Evolutionary conservation across 2,329 filamentous ascomycete species (phyloP).

Genomic region (Drechslerella coelobrocha): DNA sequence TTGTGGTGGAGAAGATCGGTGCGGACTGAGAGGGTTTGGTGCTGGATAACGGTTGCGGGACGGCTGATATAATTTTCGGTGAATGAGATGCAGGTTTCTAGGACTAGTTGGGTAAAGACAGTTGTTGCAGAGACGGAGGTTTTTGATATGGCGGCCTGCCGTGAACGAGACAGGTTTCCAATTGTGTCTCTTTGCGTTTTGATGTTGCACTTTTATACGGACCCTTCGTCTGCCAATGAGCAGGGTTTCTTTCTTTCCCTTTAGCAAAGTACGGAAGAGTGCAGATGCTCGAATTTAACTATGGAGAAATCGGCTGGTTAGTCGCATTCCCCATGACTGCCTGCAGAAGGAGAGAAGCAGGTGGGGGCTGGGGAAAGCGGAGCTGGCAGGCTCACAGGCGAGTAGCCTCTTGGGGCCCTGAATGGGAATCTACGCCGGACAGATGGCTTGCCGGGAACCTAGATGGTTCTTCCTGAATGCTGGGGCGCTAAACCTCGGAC

Average conservation of each 20-base stretch:
- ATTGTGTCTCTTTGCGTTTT: constrained; percentile 20
- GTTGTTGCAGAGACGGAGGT: too few species aligned
- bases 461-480: too few species aligned
- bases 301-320: neutral
- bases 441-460: too few species aligned
- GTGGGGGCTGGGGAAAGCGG: neutral
- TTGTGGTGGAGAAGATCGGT: neutral
- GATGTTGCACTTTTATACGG: constrained; percentile 34
- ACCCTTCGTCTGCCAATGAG: constrained; percentile 27
- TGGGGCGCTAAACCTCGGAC: too few species aligned
- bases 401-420: neutral
- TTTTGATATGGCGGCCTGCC: neutral
- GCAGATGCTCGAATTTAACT: neutral
- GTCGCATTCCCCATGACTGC: neutral
- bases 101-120: too few species aligned
- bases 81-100: neutral
- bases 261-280: too few species aligned
- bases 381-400: neutral
- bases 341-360: constrained; percentile 2
- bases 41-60: too few species aligned
- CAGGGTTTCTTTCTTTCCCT: constrained; percentile 19
- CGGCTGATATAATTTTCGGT: too few species aligned
- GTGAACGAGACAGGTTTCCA: neutral
- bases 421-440: neutral
- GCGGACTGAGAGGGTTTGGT: too few species aligned